phyloP scores from a whole-genome alignment of 495 filamentous ascomycete species.

The Talaromyces ruber region DNA sequence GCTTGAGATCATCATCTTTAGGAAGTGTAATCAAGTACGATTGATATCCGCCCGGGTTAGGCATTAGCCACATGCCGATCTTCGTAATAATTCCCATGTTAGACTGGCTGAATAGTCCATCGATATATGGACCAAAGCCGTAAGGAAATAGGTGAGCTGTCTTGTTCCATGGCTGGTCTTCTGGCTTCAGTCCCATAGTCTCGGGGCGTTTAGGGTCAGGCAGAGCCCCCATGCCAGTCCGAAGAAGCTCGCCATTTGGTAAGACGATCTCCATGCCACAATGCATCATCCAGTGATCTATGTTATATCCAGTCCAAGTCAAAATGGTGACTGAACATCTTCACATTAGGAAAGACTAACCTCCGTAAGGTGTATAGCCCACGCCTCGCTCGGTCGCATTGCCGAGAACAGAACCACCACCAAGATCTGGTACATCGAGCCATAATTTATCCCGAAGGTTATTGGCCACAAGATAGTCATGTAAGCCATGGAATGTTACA shows the following conservation, averaged over 20 bases:
- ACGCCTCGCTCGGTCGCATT: slow-evolving; percentile 50
- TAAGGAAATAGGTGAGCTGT: slow-evolving; percentile 42
- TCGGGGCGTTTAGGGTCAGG: background rate
- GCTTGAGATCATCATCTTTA: slow-evolving; percentile 40
- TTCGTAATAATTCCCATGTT: slow-evolving; percentile 52
- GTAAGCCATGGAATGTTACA: no score
- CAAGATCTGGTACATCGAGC: slow-evolving; percentile 39
- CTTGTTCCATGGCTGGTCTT: slow-evolving; percentile 18
- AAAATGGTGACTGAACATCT: no score
- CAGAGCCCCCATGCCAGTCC: slow-evolving; percentile 51
- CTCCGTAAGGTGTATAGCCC: slow-evolving; percentile 44
- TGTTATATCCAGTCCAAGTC: slow-evolving; percentile 1
- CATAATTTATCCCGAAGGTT: no score
- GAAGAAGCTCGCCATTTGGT: slow-evolving; percentile 43
- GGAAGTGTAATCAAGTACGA: slow-evolving; percentile 45
- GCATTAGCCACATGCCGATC: slow-evolving; percentile 52
- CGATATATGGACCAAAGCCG: slow-evolving; percentile 46
- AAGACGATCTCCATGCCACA: slow-evolving; percentile 50
- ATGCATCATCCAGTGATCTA: slow-evolving; percentile 46
- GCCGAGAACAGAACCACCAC: slow-evolving; percentile 47
- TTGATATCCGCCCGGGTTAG: slow-evolving; percentile 38
- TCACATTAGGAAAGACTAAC: slow-evolving; percentile 12
- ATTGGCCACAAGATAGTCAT: no score
- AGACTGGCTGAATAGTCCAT: slow-evolving; percentile 51
- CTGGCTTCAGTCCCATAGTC: slow-evolving; percentile 4